Evolutionary conservation across 2,329 filamentous ascomycete genomes (phyloP).

Genomic region (Fusarium humuli): DNA sequence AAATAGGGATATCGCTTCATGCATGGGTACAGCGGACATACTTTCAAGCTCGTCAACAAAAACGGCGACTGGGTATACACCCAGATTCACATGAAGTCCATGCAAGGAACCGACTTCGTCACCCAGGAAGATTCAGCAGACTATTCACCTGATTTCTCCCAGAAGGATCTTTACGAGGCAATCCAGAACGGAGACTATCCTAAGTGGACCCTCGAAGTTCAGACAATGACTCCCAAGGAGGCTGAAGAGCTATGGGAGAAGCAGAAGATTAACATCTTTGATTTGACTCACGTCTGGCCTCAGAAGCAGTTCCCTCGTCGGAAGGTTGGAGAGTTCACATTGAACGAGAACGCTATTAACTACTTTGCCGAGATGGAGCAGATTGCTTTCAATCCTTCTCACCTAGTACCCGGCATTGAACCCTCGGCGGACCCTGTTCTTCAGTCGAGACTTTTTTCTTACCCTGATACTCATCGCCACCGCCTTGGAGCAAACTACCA

Average conservation of each 20-base stretch:
- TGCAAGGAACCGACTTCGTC: slow-evolving; percentile 32
- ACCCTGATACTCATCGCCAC: slow-evolving; percentile 72
- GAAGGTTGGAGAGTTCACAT: slow-evolving; percentile 72
- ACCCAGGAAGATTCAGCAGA: slow-evolving; percentile 23
- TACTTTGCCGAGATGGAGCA: slow-evolving; percentile 75
- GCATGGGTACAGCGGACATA: slow-evolving; percentile 24
- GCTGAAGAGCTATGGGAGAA: slow-evolving; percentile 42
- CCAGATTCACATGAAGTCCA: slow-evolving; percentile 29
- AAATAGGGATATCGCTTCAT: slow-evolving; percentile 55
- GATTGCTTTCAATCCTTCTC: slow-evolving; percentile 73
- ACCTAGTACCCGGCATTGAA: slow-evolving; percentile 72
- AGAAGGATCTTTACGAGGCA: slow-evolving; percentile 37
- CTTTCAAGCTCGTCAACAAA: slow-evolving; percentile 14
- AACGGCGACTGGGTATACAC: slow-evolving; percentile 22
- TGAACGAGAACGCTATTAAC: slow-evolving; percentile 74
- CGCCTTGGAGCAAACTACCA: slow-evolving; percentile 73
- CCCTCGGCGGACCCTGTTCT: slow-evolving; percentile 72
- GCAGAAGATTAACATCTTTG: slow-evolving; percentile 63
- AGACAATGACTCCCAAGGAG: slow-evolving; percentile 49
- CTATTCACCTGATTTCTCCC: slow-evolving; percentile 14
- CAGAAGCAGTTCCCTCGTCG: slow-evolving; percentile 29
- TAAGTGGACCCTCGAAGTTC: slow-evolving; percentile 66
- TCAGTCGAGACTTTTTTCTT: slow-evolving; percentile 70
- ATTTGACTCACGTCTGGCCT: slow-evolving; percentile 70
- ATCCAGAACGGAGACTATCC: slow-evolving; percentile 56